These are phyloP conservation scores for Cercospora sp. DNA, from an alignment of 2,329 filamentous ascomycete genomes.

Conservation along the genomic window DNA sequence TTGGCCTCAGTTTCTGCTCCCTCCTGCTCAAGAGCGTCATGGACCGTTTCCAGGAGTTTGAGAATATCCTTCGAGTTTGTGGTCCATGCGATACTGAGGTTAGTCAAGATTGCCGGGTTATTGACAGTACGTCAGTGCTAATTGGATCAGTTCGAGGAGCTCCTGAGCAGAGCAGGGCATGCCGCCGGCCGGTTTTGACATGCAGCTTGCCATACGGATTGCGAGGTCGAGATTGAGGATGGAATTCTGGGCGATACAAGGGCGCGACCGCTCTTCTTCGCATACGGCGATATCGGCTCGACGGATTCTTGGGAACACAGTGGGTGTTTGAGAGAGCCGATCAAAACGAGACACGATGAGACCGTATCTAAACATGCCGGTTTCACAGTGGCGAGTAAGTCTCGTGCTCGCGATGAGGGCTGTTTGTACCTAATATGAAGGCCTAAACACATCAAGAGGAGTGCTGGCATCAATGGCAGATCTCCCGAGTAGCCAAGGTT, in stretches of 20 bases:
- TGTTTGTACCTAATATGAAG: background rate
- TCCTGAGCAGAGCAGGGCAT: background rate
- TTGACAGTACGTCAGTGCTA: background rate
- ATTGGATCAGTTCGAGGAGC: background rate
- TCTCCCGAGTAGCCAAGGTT: background rate
- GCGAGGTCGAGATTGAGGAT: background rate
- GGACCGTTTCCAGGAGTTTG: background rate
- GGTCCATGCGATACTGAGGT: background rate
- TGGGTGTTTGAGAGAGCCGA: too few relatives aligned
- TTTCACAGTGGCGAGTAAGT: background rate
- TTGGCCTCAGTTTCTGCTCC: background rate
- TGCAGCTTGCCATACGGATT: background rate
- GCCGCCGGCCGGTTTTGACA: background rate
- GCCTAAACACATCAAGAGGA: background rate
- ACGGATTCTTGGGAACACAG: too few relatives aligned
- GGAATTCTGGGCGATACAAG: background rate
- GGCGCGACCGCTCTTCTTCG: background rate
- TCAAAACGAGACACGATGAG: background rate
- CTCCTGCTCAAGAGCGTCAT: background rate
- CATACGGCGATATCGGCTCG: background rate
- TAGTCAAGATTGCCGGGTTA: background rate
- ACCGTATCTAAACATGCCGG: background rate
- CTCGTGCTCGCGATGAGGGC: background rate
- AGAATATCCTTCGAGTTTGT: background rate
- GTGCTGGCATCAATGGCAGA: background rate